Evolutionary conservation across 208 protist genomes (phyloP).

Genomic region (Wallacemonas sp.): DNA sequence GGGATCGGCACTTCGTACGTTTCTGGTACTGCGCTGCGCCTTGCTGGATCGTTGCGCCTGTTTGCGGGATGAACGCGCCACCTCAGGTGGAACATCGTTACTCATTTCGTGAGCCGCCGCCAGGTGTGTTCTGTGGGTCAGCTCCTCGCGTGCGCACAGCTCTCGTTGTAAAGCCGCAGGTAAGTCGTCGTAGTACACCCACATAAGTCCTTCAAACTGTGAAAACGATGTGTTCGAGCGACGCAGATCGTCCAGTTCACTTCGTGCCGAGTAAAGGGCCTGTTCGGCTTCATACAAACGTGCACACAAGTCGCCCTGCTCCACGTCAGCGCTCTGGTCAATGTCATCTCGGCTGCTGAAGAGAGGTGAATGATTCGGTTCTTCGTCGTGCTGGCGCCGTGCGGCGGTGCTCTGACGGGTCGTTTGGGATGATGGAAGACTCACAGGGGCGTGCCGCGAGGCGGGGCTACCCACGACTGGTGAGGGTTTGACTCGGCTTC

Average conservation of each 20-base stretch:
- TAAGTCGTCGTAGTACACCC: conserved; percentile 24
- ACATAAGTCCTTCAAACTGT: conserved; percentile 16
- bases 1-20: background rate
- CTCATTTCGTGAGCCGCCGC: too few relatives aligned
- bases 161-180: conserved; percentile 13
- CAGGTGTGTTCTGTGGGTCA: background rate
- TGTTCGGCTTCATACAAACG: background rate
- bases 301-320: background rate
- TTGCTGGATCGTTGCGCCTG: background rate
- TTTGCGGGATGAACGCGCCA: background rate
- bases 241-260: conserved; percentile 17
- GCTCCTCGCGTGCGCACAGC: conserved; percentile 1
- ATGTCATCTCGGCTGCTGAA: background rate
- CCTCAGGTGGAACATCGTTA: too few relatives aligned
- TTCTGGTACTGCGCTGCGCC: background rate
- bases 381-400: background rate
- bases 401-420: background rate
- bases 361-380: conserved; percentile 3
- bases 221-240: conserved; percentile 5
- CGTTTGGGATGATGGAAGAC: background rate
- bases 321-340: background rate
- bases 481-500: conserved; percentile 31
- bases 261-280: conserved; percentile 13
- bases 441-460: background rate
- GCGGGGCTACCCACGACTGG: background rate